Conservation (phyloP, 2,329 filamentous ascomycete species). For the Neonectria neomacrospora region DNA sequence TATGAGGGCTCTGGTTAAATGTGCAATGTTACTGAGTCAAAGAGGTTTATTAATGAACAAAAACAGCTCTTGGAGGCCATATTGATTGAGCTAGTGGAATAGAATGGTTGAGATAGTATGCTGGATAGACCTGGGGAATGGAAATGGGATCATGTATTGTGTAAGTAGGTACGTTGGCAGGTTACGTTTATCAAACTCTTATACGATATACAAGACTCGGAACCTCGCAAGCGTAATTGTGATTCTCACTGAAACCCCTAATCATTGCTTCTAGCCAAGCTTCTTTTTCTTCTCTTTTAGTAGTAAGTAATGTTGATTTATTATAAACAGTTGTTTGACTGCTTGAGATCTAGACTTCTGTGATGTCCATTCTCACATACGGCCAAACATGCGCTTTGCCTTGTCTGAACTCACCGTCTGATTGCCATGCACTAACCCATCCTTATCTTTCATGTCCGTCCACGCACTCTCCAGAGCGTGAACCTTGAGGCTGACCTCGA, state of each 20-base stretch:
- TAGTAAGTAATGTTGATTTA: too few relatives aligned
- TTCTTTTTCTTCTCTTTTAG: not conserved
- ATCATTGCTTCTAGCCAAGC: not conserved
- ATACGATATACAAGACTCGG: too few relatives aligned
- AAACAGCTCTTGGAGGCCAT: too few relatives aligned
- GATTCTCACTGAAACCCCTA: too few relatives aligned
- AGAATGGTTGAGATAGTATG: not conserved
- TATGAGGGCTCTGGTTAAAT: too few relatives aligned
- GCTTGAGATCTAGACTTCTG: too few relatives aligned
- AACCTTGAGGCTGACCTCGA: slow-evolving; percentile 39
- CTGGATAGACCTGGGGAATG: not conserved
- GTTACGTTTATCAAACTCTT: not conserved
- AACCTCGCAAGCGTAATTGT: not conserved
- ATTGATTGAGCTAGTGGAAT: not conserved
- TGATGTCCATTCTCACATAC: too few relatives aligned
- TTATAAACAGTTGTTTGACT: too few relatives aligned
- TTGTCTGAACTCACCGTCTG: not conserved
- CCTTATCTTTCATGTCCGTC: slow-evolving; percentile 9
- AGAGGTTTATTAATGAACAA: too few relatives aligned
- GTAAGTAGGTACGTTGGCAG: not conserved
- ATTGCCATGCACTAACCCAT: not conserved
- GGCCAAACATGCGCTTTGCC: not conserved
- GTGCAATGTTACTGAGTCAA: too few relatives aligned
- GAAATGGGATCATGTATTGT: not conserved
- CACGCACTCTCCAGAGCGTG: slow-evolving; percentile 44